Evolutionary conservation across 768 basidiomycete genomes (phyloP), one percentile per base, ranked within the genome.

Genomic region (Naganishia onofrii): DNA sequence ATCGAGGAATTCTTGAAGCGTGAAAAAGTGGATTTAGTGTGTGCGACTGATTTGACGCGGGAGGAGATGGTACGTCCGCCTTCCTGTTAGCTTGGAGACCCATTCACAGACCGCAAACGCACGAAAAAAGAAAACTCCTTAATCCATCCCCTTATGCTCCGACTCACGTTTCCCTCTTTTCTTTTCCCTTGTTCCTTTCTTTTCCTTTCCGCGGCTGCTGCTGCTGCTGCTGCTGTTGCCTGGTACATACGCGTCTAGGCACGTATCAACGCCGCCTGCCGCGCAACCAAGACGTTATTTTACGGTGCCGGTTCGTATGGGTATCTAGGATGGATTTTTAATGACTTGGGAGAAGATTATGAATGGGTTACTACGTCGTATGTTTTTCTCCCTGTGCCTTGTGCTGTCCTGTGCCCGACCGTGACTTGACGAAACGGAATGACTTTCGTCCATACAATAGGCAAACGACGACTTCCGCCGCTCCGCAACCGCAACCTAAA

Each of bases 271-370:
- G 85, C 87, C 64, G 84, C 87, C n/a, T 92, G 93, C 79, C 85
- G 93, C 70, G 84, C 85, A 68, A 83, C 86, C 58, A 82, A 84
- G 52, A 92, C 89, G 72, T 88, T 91, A 7, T 89, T 98, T 79
- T 97, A 96, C 75, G 87, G 89, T n/a, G 93, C 93, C 0, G 91
- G 91, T 13, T 89, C 90, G 19, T 94, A 92, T 78, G 95, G 95
- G 26, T 84, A 94, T 70, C 83, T 88, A 55, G 95, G 95, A 19
- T 99, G 92, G 81, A 92, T 96, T 76, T 96, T 97, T 78, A 92
- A 92, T 72, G 94, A 98, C 79, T 84, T 99, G 67, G 84, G 93
- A 68, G 84, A 86, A 67, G 44, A 53, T 6, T 95, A 96, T 76
- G 88, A 93, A 71, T 92, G 89, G 79, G 87, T 96, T 72, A 83